A percentile compares a stretch with the other conserved stretches of the same genome.
Conservation (phyloP, 2,329 filamentous ascomycete species). For the Grosmannia clavigera region DNA sequence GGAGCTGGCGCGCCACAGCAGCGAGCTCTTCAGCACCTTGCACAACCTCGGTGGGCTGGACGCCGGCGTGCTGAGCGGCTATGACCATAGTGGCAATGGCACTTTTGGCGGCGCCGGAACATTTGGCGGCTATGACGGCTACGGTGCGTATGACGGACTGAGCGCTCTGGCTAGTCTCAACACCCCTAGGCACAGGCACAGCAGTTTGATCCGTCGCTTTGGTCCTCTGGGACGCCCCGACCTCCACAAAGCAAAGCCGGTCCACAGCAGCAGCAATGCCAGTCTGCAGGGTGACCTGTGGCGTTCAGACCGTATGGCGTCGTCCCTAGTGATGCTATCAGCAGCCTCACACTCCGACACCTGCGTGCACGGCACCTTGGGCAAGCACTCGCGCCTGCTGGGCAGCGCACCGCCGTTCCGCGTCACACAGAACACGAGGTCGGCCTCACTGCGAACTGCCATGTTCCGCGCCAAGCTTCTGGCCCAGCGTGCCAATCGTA, state of each 20-base stretch:
- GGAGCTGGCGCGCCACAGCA: background rate
- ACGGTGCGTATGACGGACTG: background rate
- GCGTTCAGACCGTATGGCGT: background rate
- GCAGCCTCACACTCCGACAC: background rate
- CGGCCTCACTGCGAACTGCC: background rate
- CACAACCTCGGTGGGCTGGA: too few relatives aligned
- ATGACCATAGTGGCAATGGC: background rate
- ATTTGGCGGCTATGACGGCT: background rate
- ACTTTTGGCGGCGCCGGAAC: background rate
- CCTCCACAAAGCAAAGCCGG: background rate
- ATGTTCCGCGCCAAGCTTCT: background rate
- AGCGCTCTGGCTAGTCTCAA: background rate
- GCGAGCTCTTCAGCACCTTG: background rate
- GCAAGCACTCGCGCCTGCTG: background rate
- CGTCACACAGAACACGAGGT: background rate
- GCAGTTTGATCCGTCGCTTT: background rate
- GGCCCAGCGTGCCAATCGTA: background rate
- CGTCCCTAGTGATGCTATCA: background rate
- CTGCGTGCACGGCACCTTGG: background rate
- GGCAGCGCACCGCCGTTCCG: background rate
- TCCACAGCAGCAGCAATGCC: background rate
- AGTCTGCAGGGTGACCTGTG: background rate
- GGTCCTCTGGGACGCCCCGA: background rate
- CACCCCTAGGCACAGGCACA: too few relatives aligned
- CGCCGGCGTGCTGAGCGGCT: background rate